These are phyloP conservation scores for Thalassiosira tumida DNA, from an alignment of 352 stramenopile genomes.

Conservation along the genomic window DNA sequence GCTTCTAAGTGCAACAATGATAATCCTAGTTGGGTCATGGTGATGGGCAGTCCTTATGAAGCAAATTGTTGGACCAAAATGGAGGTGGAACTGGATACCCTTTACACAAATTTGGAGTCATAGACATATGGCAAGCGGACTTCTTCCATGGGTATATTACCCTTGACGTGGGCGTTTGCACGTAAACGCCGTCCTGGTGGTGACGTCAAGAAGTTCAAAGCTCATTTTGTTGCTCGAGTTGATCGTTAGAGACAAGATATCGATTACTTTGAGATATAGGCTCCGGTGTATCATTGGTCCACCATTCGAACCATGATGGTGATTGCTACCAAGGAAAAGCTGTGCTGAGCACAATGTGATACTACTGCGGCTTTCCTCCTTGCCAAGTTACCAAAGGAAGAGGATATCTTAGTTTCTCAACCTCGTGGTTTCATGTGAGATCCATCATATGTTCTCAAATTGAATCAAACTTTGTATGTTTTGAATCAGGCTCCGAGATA, in stretches of 20 bases:
- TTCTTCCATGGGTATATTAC: conserved; percentile 47
- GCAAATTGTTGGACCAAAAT: conserved; percentile 42
- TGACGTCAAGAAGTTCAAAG: conserved; percentile 65
- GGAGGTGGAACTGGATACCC: conserved; percentile 42
- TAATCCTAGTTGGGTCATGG: conserved; percentile 20
- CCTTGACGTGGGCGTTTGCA: conserved; percentile 27
- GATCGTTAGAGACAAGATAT: conserved; percentile 63
- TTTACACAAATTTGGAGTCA: conserved; percentile 19
- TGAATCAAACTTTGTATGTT: conserved; percentile 75
- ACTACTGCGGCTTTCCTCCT: conserved; percentile 50
- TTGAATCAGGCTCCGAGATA: conserved; percentile 42
- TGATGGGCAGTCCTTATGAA: conserved; percentile 7
- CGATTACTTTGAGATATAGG: conserved; percentile 65
- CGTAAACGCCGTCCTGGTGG: conserved; percentile 19
- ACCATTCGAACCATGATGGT: conserved; percentile 74
- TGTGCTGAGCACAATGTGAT: conserved; percentile 19
- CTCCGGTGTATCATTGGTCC: conserved; percentile 41
- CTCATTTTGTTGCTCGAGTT: conserved; percentile 68
- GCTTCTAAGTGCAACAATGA: conserved; percentile 30
- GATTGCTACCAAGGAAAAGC: conserved; percentile 29
- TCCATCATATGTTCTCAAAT: conserved; percentile 22
- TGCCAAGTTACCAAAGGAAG: background rate
- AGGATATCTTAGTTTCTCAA: conserved; percentile 53
- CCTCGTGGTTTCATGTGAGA: conserved; percentile 54
- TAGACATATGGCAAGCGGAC: conserved; percentile 30